phyloP scores from a whole-genome alignment of 176 grass and related monocot species.

The Rhynchospora pubera region DNA sequence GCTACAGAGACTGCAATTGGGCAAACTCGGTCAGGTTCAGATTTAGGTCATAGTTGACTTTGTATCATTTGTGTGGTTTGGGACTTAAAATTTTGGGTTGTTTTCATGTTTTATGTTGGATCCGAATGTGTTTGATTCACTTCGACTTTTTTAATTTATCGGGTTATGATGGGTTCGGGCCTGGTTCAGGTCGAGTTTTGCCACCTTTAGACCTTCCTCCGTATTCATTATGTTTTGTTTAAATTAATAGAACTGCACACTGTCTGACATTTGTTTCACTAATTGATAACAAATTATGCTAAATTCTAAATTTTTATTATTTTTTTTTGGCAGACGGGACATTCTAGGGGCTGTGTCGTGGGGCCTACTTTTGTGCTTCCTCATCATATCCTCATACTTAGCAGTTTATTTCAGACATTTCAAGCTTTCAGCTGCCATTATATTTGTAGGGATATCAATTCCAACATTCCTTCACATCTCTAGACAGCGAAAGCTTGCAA shows the following conservation, averaged over 20 bases:
- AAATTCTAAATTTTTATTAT: slow-evolving; percentile 2
- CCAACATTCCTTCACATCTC: slow-evolving; percentile 72
- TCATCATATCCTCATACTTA: slow-evolving; percentile 86
- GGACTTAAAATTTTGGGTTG: too few relatives aligned
- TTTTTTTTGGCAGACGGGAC: slow-evolving; percentile 52
- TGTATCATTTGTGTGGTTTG: too few relatives aligned
- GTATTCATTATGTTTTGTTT: background rate
- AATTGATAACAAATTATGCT: background rate
- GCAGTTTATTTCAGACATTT: slow-evolving; percentile 86
- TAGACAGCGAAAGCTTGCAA: slow-evolving; percentile 80
- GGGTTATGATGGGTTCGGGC: too few relatives aligned
- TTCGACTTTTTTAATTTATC: too few relatives aligned
- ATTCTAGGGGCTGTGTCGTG: slow-evolving; percentile 79
- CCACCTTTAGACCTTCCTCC: background rate
- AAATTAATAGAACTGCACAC: background rate
- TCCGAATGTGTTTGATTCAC: too few relatives aligned
- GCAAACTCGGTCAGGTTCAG: too few relatives aligned
- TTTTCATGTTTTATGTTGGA: too few relatives aligned
- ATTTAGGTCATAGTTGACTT: too few relatives aligned
- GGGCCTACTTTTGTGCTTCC: slow-evolving; percentile 76
- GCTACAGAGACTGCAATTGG: too few relatives aligned
- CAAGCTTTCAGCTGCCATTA: slow-evolving; percentile 71
- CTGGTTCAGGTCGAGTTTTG: too few relatives aligned
- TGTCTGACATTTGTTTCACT: background rate
- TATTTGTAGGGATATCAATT: slow-evolving; percentile 77